These are phyloP conservation scores for Lithohypha guttulata DNA, from an alignment of 2,329 filamentous ascomycete genomes.

Conservation along the genomic window DNA sequence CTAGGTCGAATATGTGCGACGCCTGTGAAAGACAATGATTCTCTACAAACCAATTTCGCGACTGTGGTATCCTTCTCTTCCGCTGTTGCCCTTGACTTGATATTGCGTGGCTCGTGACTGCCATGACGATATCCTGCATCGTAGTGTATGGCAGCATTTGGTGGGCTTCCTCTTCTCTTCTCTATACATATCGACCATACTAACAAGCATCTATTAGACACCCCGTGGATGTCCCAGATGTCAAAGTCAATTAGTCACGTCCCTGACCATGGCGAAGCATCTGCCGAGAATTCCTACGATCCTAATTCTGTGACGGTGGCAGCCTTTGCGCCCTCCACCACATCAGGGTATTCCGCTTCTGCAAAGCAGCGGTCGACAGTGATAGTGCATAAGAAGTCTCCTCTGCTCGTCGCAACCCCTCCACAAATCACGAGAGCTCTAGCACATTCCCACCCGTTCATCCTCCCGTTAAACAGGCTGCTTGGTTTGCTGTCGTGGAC, in stretches of 20 bases:
- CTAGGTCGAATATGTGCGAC: too few relatives aligned
- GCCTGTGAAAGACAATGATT: too few relatives aligned
- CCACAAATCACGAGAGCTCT: conserved; percentile 89
- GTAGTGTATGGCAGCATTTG: conserved; percentile 43
- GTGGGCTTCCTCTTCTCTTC: conserved; percentile 9
- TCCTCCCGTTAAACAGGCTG: conserved; percentile 77
- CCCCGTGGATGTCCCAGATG: conserved; percentile 47
- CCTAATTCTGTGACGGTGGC: conserved; percentile 64
- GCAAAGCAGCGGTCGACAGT: conserved; percentile 78
- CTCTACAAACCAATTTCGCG: too few relatives aligned
- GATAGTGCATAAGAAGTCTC: conserved; percentile 93
- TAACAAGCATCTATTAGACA: too few relatives aligned
- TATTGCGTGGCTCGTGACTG: too few relatives aligned
- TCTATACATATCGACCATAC: too few relatives aligned
- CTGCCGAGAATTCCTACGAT: conserved; percentile 29
- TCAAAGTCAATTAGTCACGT: conserved; percentile 31
- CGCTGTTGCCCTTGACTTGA: too few relatives aligned
- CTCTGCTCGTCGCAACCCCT: conserved; percentile 81
- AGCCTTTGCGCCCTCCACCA: conserved; percentile 75
- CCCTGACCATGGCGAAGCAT: conserved; percentile 29
- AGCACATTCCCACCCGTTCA: conserved; percentile 90
- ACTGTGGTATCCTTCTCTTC: too few relatives aligned
- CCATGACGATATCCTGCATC: conserved; percentile 21
- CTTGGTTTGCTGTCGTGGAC: conserved; percentile 88
- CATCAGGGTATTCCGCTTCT: conserved; percentile 56